Conservation (phyloP, 2,329 filamentous ascomycete genomes). For the Trichoderma sp. region DNA sequence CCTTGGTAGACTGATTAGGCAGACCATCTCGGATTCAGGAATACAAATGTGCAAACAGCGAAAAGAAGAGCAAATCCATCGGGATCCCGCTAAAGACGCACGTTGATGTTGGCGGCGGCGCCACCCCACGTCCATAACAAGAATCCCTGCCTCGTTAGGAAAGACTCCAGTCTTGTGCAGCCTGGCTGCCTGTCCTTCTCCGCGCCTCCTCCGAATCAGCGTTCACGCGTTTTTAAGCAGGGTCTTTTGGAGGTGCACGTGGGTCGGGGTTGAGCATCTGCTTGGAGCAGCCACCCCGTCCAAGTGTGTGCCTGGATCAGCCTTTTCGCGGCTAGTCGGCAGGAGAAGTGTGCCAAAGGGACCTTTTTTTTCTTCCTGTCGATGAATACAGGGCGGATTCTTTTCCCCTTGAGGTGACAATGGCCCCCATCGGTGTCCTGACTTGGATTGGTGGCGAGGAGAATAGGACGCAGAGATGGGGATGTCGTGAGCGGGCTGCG, state of each 20-base stretch:
- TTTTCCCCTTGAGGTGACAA: not conserved
- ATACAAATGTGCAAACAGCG: not conserved
- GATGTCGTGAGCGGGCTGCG: not conserved
- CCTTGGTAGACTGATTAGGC: too few relatives aligned
- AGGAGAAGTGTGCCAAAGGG: not conserved
- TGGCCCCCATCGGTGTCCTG: conserved; percentile 2
- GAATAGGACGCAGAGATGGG: not conserved
- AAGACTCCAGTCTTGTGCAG: not conserved
- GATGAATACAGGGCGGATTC: not conserved
- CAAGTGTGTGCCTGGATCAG: not conserved
- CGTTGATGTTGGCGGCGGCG: not conserved
- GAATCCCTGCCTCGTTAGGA: not conserved
- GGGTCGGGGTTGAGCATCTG: conserved; percentile 12
- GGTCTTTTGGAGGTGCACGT: conserved; percentile 12
- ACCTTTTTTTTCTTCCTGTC: not conserved
- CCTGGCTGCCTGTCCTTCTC: not conserved
- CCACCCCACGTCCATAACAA: not conserved
- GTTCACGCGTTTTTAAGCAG: conserved; percentile 4
- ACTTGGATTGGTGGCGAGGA: not conserved
- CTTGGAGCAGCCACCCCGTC: not conserved
- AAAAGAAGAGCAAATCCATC: not conserved
- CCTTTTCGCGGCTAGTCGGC: not conserved
- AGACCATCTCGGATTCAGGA: not conserved
- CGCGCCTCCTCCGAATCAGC: conserved; percentile 19
- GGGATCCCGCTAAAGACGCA: not conserved